Evolutionary conservation across 495 filamentous ascomycete species (phyloP).

Genomic region (Daldinia caldariorum): DNA sequence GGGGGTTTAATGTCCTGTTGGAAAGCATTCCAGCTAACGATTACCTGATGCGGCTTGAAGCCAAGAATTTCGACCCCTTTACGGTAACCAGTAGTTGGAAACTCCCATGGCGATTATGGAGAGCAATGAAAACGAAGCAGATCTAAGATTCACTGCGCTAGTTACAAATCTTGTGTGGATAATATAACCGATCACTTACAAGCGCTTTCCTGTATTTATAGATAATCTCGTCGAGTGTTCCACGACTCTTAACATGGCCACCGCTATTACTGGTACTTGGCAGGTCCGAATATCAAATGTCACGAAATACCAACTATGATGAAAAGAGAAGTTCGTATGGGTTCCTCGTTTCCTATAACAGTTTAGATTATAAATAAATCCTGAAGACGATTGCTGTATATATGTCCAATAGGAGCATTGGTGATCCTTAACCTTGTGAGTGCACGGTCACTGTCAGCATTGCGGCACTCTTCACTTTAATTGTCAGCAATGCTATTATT

Average conservation of each 20-base stretch:
- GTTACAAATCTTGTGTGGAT: neutral
- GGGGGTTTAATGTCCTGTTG: conserved; percentile 80
- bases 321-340: no score
- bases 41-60: conserved; percentile 81
- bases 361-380: neutral
- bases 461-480: conserved; percentile 10
- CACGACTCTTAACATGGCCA: neutral
- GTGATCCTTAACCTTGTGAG: neutral
- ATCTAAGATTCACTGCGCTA: conserved; percentile 49
- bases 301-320: no score
- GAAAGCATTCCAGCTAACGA: conserved; percentile 78
- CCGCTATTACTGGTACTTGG: no score
- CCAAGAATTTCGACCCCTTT: conserved; percentile 81
- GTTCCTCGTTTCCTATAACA: neutral
- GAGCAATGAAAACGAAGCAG: conserved; percentile 68
- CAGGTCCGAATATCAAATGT: neutral
- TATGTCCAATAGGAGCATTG: neutral
- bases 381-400: neutral
- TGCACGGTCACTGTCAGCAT: conserved; percentile 2
- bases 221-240: neutral
- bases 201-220: neutral
- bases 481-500: conserved; percentile 1
- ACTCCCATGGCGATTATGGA: conserved; percentile 86
- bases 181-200: neutral
- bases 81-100: conserved; percentile 80